Conservation (phyloP, 2,329 filamentous ascomycete species). For the Alternaria infectoria region DNA sequence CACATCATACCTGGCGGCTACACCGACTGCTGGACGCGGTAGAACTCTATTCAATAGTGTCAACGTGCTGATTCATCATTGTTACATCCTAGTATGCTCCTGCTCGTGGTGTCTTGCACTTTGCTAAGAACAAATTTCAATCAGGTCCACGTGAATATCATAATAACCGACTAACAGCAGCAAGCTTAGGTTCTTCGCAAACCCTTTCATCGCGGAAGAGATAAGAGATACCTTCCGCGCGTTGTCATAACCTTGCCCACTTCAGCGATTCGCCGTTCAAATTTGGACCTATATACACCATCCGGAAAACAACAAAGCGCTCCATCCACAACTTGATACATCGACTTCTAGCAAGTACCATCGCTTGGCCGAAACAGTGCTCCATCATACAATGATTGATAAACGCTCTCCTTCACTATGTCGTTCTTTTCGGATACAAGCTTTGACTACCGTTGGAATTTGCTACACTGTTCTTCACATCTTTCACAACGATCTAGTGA, state of each 20-base stretch:
- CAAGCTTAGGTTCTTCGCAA: background rate
- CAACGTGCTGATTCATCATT: background rate
- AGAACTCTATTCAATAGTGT: rapidly evolving
- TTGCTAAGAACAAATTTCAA: background rate
- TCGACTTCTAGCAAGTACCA: background rate
- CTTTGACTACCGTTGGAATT: background rate
- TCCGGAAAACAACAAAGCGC: background rate
- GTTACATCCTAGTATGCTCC: no score
- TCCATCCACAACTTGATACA: background rate
- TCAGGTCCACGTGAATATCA: background rate
- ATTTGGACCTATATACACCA: background rate
- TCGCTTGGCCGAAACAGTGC: background rate
- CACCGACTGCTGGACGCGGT: background rate
- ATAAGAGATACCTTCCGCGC: background rate
- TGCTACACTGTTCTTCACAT: background rate
- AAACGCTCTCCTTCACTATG: background rate
- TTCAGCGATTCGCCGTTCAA: background rate
- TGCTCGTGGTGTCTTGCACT: background rate
- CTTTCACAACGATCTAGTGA: background rate
- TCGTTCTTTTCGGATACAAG: background rate
- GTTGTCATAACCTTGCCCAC: background rate
- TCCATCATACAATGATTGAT: background rate
- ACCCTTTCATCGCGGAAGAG: background rate
- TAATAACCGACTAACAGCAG: background rate
- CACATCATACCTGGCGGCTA: background rate